Base-by-base conservation (phyloP, 1,139 yeast species). In the Nakaseomyces nivariensis region DNA sequence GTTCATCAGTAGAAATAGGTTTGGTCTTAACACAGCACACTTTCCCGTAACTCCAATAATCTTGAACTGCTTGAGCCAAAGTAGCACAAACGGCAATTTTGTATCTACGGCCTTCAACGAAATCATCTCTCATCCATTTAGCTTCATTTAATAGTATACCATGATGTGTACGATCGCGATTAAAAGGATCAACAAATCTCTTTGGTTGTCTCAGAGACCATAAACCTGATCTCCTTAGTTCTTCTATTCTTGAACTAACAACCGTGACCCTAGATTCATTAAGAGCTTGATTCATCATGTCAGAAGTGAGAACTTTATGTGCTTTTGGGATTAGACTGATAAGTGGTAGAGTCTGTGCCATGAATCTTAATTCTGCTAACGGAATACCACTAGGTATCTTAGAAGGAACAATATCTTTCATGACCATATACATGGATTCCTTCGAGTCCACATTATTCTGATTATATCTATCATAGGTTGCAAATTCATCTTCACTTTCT, bases 201-300 rank as follows among this genome's bases (percentile, higher is more conserved):
- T 77, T 74, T 1, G 95, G 96, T 64, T 94, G 98, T 48, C 96
- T 75, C 50, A 90, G 71, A 29, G 96, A 85, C 98, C 98, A 94
- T 59, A 85, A 81, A 5, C 88, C 87, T 51, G 84, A 83, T 49
- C 95, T 73, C 62, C 89, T 87, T 53, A 94, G 73, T 63, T 90
- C 97, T 62, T 92, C 98, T 45, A 94, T 90, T 51, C 97, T 77
- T 3, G 95, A 86, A 60, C 88, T 86, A 13, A 88, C 79, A n/a
- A 89, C 96, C 0, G 96, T 88, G 8, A 92, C 81, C 63, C 90
- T 86, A 7, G 97, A 96, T 63, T 92, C 99, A n/a, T 88, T 76
- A 31, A 90, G 71, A 0, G 96, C 88, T 59, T 85, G 77, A 60
- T 88, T 95, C 68, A 81, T 92, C 52, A 86, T 79, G 47, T 86